These are phyloP conservation scores for Epichloe bromicola DNA, from an alignment of 2,329 filamentous ascomycete genomes.

Conservation along the genomic window DNA sequence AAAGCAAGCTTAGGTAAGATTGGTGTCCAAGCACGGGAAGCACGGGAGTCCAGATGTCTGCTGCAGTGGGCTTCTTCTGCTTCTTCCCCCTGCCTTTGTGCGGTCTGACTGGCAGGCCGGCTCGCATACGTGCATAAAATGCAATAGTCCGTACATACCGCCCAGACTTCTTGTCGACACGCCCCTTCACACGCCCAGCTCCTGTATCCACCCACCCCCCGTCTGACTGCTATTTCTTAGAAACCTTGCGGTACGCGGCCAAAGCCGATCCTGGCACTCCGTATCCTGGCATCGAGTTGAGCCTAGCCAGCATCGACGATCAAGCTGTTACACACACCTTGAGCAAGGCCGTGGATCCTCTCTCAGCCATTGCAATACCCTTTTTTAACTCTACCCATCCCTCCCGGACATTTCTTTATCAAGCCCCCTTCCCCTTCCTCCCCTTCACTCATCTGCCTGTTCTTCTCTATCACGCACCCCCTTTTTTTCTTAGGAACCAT, in stretches of 20 bases:
- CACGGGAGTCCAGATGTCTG: no score
- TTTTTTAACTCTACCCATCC: constrained; percentile 3
- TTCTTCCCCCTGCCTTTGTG: not conserved
- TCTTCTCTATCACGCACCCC: not conserved
- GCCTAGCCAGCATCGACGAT: constrained; percentile 7
- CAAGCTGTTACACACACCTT: constrained; percentile 1
- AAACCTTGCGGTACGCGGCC: constrained; percentile 5
- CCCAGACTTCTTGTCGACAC: not conserved
- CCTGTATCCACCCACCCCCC: not conserved
- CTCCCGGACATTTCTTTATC: constrained; percentile 4
- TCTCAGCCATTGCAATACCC: constrained; percentile 2
- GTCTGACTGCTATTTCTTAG: constrained; percentile 2
- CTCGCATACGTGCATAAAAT: constrained; percentile 5
- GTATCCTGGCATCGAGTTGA: not conserved
- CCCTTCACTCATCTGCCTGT: not conserved
- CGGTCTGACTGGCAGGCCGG: not conserved
- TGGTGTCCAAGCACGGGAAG: not conserved
- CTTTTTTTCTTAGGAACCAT: not conserved
- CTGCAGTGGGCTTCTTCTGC: no score
- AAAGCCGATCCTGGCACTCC: constrained; percentile 7
- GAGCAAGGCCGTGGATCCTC: constrained; percentile 5
- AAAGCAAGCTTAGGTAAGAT: not conserved
- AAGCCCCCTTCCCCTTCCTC: constrained; percentile 5
- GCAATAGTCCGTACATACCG: not conserved
- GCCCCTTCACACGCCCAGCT: not conserved